Evolutionary conservation across 805 yeast species (phyloP).

Genomic region (Kluyveromyces starmeri): DNA sequence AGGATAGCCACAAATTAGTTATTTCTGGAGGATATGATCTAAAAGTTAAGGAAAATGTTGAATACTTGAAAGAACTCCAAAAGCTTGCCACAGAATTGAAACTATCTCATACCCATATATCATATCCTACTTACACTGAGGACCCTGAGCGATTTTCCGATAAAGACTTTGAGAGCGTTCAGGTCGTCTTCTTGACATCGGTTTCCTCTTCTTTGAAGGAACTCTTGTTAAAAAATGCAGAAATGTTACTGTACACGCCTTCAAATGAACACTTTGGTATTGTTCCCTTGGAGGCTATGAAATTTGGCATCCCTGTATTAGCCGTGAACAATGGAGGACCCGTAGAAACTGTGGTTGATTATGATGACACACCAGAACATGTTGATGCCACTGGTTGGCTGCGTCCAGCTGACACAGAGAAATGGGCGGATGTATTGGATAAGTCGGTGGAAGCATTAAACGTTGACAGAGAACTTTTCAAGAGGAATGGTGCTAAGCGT

Average conservation of each 20-base stretch:
- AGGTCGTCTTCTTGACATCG: slow-evolving; percentile 74
- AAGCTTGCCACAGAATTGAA: slow-evolving; percentile 36
- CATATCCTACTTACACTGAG: slow-evolving; percentile 20
- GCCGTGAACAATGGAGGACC: slow-evolving; percentile 94
- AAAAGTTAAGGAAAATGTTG: slow-evolving; percentile 65
- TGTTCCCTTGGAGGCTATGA: slow-evolving; percentile 95
- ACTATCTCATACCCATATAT: slow-evolving; percentile 38
- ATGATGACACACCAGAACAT: slow-evolving; percentile 22
- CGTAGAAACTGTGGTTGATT: slow-evolving; percentile 50
- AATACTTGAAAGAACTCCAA: slow-evolving; percentile 55
- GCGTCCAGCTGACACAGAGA: slow-evolving; percentile 36
- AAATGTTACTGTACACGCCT: slow-evolving; percentile 77
- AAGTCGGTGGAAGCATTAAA: slow-evolving; percentile 29
- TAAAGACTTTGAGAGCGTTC: slow-evolving; percentile 21
- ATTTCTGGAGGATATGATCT: slow-evolving; percentile 90
- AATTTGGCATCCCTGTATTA: slow-evolving; percentile 69
- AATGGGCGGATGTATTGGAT: slow-evolving; percentile 48
- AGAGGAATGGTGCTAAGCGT: slow-evolving; percentile 26
- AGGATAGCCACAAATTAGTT: slow-evolving; percentile 40
- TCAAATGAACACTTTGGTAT: slow-evolving; percentile 92
- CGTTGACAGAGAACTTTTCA: slow-evolving; percentile 13
- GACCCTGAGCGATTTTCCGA: slow-evolving; percentile 24
- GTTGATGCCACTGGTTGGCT: slow-evolving; percentile 55
- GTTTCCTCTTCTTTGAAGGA: slow-evolving; percentile 58
- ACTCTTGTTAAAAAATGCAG: slow-evolving; percentile 47